These are phyloP conservation scores for Orbilia blumenaviensis DNA, from an alignment of 2,329 filamentous ascomycete genomes.

Conservation along the genomic window DNA sequence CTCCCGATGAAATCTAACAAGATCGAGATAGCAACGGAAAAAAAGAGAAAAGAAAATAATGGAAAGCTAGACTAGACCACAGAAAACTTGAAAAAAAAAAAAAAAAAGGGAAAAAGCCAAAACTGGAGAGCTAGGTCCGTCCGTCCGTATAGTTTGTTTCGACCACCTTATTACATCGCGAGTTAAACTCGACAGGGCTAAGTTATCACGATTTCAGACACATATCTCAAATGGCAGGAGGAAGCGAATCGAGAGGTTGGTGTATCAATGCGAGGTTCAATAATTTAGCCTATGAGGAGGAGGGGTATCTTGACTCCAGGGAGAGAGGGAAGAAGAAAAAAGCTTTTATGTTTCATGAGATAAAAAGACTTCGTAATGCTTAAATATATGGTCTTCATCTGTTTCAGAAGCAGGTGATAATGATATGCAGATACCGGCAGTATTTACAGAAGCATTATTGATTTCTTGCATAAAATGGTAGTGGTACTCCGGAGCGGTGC, in stretches of 20 bases:
- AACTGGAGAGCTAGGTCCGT: too few relatives aligned
- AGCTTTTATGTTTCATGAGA: conserved; percentile 24
- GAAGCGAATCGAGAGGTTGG: conserved; percentile 31
- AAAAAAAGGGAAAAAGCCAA: too few relatives aligned
- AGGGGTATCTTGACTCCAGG: too few relatives aligned
- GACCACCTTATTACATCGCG: background rate
- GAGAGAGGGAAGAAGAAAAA: conserved; percentile 1
- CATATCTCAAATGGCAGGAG: conserved; percentile 14
- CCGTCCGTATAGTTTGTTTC: background rate
- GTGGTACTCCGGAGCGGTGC: too few relatives aligned
- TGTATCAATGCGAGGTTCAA: conserved; percentile 13
- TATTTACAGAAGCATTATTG: background rate
- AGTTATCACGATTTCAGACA: background rate
- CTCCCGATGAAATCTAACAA: background rate
- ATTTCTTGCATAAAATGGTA: conserved; percentile 7
- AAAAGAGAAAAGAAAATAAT: background rate
- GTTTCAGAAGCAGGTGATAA: conserved; percentile 19
- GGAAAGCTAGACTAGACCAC: too few relatives aligned
- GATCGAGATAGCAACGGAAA: background rate
- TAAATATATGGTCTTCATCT: background rate
- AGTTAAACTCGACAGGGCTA: background rate
- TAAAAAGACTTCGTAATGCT: background rate
- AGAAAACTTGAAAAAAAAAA: too few relatives aligned
- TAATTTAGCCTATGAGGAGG: conserved; percentile 6
- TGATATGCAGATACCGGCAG: conserved; percentile 9